A percentile compares a stretch with the other conserved stretches of the same genome.
Evolutionary conservation across 768 basidiomycete genomes (phyloP).

Genomic region (Solioccasus polychromus): DNA sequence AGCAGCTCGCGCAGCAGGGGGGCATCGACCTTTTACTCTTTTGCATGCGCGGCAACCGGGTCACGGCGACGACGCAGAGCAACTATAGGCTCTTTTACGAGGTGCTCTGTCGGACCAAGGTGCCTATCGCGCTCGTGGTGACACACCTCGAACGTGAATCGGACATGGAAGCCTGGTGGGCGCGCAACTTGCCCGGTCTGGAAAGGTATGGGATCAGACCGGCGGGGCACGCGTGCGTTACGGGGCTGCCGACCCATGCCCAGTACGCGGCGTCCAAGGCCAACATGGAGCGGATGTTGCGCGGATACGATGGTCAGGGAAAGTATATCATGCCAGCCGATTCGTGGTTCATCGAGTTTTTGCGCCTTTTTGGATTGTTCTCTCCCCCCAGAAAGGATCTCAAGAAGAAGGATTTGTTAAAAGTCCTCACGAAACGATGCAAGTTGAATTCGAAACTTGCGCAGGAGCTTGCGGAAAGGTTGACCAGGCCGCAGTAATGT

Average conservation of each 20-base stretch:
- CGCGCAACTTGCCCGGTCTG: conserved; percentile 20
- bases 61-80: conserved; percentile 32
- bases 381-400: conserved; percentile 12
- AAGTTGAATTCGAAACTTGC: conserved; percentile 18
- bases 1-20: conserved; percentile 24
- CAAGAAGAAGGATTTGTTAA: conserved; percentile 16
- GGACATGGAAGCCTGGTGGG: conserved; percentile 35
- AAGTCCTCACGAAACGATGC: conserved; percentile 25
- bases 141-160: conserved; percentile 38
- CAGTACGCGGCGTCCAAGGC: conserved; percentile 19
- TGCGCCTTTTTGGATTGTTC: conserved; percentile 17
- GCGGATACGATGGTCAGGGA: conserved; percentile 11
- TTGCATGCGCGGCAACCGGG: conserved; percentile 37
- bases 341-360: conserved; percentile 22
- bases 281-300: conserved; percentile 16
- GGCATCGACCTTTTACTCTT: conserved; percentile 42
- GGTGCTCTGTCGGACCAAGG: conserved; percentile 35
- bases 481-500: not conserved
- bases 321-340: conserved; percentile 23
- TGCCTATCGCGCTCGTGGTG: conserved; percentile 27
- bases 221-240: conserved; percentile 33
- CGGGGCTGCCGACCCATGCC: conserved; percentile 16
- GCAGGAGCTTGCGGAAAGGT: conserved; percentile 11
- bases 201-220: conserved; percentile 19
- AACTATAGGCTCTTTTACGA: conserved; percentile 40